Evolutionary conservation across 805 yeast genomes (phyloP).

Genomic region (Torulaspora quercuum): DNA sequence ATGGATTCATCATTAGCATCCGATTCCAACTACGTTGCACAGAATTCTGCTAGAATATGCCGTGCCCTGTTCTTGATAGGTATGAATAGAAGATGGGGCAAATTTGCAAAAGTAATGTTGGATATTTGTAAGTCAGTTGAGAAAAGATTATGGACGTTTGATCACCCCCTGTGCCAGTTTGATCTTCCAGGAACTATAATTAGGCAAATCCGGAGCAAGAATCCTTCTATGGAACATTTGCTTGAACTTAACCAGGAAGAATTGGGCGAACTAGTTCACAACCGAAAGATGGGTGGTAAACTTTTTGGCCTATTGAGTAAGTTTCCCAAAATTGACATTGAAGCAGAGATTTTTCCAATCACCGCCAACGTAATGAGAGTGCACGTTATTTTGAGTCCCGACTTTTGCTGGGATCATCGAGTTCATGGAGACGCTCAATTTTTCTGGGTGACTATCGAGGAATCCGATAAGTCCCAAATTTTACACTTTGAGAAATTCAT

Average conservation of each 20-base stretch:
- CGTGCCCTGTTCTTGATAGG: constrained; percentile 87
- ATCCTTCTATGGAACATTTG: constrained; percentile 65
- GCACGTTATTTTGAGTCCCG: constrained; percentile 64
- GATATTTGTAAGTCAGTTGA: constrained; percentile 85
- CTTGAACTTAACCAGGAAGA: constrained; percentile 72
- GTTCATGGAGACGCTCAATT: constrained; percentile 80
- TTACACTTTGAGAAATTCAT: constrained; percentile 81
- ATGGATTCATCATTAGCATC: constrained; percentile 79
- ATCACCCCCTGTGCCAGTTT: constrained; percentile 87
- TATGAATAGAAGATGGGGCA: constrained; percentile 88
- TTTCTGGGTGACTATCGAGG: constrained; percentile 93
- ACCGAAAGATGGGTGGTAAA: constrained; percentile 64
- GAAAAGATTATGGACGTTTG: constrained; percentile 79
- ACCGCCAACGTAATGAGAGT: constrained; percentile 83
- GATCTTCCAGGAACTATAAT: constrained; percentile 67
- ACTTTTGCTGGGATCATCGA: constrained; percentile 80
- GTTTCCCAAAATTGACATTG: constrained; percentile 73
- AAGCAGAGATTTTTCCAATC: constrained; percentile 83
- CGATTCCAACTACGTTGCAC: constrained; percentile 91
- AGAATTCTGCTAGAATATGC: constrained; percentile 88
- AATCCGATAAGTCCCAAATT: constrained; percentile 66
- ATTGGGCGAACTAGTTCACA: constrained; percentile 87
- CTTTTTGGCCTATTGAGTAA: constrained; percentile 58
- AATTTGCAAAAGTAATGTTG: constrained; percentile 66
- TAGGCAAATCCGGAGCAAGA: constrained; percentile 57